phyloP scores from a whole-genome alignment of 345 rosid genomes.

The Citropsis articulata region DNA sequence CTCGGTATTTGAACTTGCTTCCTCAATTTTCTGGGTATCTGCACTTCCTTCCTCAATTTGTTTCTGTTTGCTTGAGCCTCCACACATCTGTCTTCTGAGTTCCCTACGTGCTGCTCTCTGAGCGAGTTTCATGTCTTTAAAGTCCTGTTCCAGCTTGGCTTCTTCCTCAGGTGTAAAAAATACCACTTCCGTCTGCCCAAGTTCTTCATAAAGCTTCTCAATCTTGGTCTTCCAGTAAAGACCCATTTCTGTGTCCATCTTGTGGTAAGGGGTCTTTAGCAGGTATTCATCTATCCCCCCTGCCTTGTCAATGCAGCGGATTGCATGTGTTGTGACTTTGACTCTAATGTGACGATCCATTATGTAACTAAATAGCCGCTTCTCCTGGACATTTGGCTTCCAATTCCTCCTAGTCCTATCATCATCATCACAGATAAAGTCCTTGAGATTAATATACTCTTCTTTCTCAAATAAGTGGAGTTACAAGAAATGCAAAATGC shows the following conservation, averaged over 20 bases:
- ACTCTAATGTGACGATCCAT: constrained; percentile 83
- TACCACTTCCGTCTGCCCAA: constrained; percentile 69
- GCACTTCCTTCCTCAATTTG: constrained; percentile 27
- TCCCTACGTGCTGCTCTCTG: constrained; percentile 66
- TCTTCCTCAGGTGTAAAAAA: constrained; percentile 76
- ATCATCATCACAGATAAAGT: constrained; percentile 8
- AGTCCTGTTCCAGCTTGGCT: constrained; percentile 69
- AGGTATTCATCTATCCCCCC: constrained; percentile 98
- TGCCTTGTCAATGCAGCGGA: constrained; percentile 96
- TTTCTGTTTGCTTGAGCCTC: constrained; percentile 32
- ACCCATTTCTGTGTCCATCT: constrained; percentile 95
- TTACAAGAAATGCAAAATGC: not conserved
- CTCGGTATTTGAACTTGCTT: constrained; percentile 14
- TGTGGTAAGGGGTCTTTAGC: constrained; percentile 87
- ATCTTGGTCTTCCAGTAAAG: constrained; percentile 88
- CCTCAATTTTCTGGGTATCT: constrained; percentile 17
- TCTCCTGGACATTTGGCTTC: constrained; percentile 95
- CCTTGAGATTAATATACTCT: constrained; percentile 10
- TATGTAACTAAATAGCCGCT: constrained; percentile 88
- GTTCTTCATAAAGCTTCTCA: constrained; percentile 82
- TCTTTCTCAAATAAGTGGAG: constrained; percentile 1
- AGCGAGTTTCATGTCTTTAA: constrained; percentile 66
- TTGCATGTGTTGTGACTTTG: constrained; percentile 89
- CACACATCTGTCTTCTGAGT: constrained; percentile 53
- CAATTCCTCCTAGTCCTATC: constrained; percentile 73